Evolutionary conservation across 1,139 yeast genomes (phyloP), one percentile per base, ranked within the genome.

Genomic region (Wickerhamiella pararugosa): DNA sequence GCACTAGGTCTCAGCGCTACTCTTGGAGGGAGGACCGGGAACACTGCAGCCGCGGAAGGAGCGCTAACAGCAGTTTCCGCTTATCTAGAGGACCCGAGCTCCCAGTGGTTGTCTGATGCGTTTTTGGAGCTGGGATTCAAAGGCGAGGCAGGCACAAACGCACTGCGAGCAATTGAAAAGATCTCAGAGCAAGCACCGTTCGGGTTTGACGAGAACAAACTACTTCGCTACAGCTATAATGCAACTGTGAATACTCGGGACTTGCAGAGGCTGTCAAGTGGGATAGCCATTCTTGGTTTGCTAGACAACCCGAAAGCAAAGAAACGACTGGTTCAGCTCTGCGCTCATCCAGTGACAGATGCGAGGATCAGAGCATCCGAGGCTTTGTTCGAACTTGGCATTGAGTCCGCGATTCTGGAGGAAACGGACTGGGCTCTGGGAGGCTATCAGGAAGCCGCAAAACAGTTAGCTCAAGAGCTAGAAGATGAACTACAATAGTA

Each of bases 291-390:
- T n/a, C 33, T 50, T 25, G 34, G 34, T 7, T 28, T 36, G 25
- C 10, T 40, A 7, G 10, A 35, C n/a, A 29, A 29, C 6, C 2
- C 30, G 27, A 15, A 29, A n/a, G 45, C 46, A 1, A 5, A n/a
- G 5, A 36, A 40, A 15, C 44, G 56, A 28, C 49, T 59, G 11
- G 45, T 46, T 6, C 36, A 32, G 9, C 46, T 55, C 21, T 50
- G 55, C 26, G 40, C 40, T 5, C 51, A 53, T 37, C 41, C 43
- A 1, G 37, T 40, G 21, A 49, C 54, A 15, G 43, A 42, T n/a
- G 51, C 54, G 5, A 46, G 59, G 29, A 49, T 46, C 21, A 34
- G 47, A 26, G 57, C 57, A 3, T 51, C 56, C 1, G 60, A 53
- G 32, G 52, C 51, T 11, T 45, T 53, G 15, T 51, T 45, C 35